Evolutionary conservation across 2,329 filamentous ascomycete genomes (phyloP).

Genomic region (Sarocladiaceae sp.): DNA sequence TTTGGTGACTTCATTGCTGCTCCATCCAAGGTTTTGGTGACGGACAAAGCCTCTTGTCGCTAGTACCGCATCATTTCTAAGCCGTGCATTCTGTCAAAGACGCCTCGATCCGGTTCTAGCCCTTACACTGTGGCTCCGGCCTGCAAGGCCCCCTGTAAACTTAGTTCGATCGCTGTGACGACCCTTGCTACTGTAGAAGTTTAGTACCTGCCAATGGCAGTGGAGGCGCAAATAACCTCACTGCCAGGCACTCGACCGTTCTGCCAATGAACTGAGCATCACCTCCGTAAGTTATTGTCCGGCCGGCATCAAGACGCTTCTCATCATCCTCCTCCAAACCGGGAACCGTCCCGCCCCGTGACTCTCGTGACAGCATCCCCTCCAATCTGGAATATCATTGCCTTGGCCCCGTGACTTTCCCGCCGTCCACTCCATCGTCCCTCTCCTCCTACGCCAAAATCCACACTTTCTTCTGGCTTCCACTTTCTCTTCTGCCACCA

Average conservation of each 20-base stretch:
- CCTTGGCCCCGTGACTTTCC: background rate
- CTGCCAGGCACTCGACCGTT: background rate
- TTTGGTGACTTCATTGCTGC: conserved; percentile 7
- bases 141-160: conserved; percentile 1
- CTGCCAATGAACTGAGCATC: too few species aligned
- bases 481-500: conserved; percentile 2
- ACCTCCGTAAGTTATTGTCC: background rate
- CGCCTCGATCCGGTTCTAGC: conserved; percentile 2
- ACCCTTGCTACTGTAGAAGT: too few species aligned
- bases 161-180: too few species aligned
- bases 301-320: background rate
- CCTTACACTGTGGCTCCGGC: background rate
- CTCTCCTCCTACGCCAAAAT: background rate
- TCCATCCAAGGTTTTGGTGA: background rate
- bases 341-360: conserved; percentile 6
- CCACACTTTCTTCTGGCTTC: conserved; percentile 6
- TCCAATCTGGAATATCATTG: too few species aligned
- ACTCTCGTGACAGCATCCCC: conserved; percentile 3
- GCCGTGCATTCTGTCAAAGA: conserved; percentile 3
- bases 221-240: conserved; percentile 1
- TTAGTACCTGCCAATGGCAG: background rate
- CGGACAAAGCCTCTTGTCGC: background rate
- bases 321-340: background rate
- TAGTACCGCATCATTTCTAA: background rate
- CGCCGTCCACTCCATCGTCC: background rate